phyloP scores from a whole-genome alignment of 2,329 filamentous ascomycete genomes.

The Alternaria ventricosa region DNA sequence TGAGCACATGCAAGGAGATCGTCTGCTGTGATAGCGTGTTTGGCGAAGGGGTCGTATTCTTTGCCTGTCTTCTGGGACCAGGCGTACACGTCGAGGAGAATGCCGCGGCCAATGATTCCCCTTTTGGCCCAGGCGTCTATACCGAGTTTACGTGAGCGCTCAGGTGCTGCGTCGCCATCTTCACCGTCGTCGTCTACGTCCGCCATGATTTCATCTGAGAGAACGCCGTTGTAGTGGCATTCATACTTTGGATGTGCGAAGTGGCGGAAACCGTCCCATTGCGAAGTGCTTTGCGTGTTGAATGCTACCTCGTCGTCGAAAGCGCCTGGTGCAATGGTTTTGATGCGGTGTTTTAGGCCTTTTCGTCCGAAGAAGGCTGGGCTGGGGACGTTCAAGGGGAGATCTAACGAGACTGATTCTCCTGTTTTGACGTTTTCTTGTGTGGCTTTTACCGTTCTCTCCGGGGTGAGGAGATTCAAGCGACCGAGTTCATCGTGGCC shows the following conservation, averaged over 20 bases:
- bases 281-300: conserved; percentile 44
- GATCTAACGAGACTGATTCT: conserved; percentile 62
- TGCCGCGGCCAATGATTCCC: conserved; percentile 63
- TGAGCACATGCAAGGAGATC: conserved; percentile 28
- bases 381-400: conserved; percentile 62
- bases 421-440: conserved; percentile 61
- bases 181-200: conserved; percentile 21
- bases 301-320: conserved; percentile 40
- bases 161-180: neutral
- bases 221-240: conserved; percentile 42
- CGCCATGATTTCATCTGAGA: conserved; percentile 32
- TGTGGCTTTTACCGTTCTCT: conserved; percentile 60
- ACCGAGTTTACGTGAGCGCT: conserved; percentile 29
- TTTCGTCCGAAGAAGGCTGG: conserved; percentile 63
- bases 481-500: conserved; percentile 57
- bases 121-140: conserved; percentile 56
- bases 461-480: conserved; percentile 65
- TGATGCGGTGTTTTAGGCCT: conserved; percentile 54
- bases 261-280: conserved; percentile 49
- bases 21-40: conserved; percentile 20
- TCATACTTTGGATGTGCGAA: conserved; percentile 36
- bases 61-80: conserved; percentile 23
- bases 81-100: conserved; percentile 60
- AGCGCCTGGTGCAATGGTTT: conserved; percentile 20
- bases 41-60: conserved; percentile 32